A percentile compares a stretch with the other conserved stretches of the same genome.
Conservation (phyloP, 1,284 basidiomycete genomes). For the Ceratobasidium papillatum region DNA sequence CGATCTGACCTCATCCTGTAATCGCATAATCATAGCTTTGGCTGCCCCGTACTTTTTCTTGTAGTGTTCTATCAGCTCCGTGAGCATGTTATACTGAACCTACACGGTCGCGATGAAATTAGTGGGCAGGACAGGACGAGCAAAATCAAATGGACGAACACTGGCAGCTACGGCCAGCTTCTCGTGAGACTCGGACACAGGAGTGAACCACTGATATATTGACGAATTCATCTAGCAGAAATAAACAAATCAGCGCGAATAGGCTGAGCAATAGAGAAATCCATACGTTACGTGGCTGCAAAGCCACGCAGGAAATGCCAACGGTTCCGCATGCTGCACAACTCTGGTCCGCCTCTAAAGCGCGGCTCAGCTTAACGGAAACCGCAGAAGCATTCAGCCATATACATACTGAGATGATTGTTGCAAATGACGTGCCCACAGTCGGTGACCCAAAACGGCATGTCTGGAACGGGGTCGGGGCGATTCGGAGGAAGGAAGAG, state of each 20-base stretch:
- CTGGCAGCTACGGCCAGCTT: slow-evolving; percentile 68
- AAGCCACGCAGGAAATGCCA: slow-evolving; percentile 71
- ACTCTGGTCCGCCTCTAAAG: slow-evolving; percentile 73
- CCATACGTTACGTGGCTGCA: slow-evolving; percentile 73
- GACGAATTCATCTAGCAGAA: slow-evolving; percentile 70
- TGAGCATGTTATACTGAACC: slow-evolving; percentile 82
- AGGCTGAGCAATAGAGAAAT: slow-evolving; percentile 46
- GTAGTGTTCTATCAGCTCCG: slow-evolving; percentile 68
- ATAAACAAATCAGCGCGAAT: neutral
- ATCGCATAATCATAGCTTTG: slow-evolving; percentile 60
- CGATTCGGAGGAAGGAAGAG: slow-evolving; percentile 59
- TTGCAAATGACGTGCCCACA: slow-evolving; percentile 85
- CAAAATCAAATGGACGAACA: slow-evolving; percentile 54
- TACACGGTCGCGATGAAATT: slow-evolving; percentile 49
- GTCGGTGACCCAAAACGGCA: slow-evolving; percentile 85
- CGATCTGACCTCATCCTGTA: slow-evolving; percentile 49
- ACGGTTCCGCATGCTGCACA: slow-evolving; percentile 70
- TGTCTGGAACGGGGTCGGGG: slow-evolving; percentile 56
- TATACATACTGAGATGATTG: slow-evolving; percentile 78
- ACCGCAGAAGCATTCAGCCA: no score
- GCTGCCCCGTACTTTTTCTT: slow-evolving; percentile 64
- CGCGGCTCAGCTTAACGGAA: no score
- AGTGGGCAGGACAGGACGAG: slow-evolving; percentile 14
- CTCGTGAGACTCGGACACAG: slow-evolving; percentile 68
- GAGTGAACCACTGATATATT: slow-evolving; percentile 80